A percentile compares a stretch with the other conserved stretches of the same genome.
Evolutionary conservation across 2,329 filamentous ascomycete species (phyloP).

Genomic region (Neopestalotiopsis rosae): DNA sequence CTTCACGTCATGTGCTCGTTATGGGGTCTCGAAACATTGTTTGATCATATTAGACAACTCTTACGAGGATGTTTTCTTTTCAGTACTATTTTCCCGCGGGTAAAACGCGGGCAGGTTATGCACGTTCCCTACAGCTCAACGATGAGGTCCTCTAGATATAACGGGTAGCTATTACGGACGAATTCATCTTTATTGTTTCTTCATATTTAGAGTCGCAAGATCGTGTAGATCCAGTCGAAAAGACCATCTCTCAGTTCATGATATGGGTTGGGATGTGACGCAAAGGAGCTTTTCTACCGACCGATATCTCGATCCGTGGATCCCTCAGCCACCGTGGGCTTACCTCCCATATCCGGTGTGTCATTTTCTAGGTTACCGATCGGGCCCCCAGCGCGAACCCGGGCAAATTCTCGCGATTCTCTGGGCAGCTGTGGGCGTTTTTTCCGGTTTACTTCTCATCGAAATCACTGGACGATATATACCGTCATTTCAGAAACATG

Average conservation of each 20-base stretch:
- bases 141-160: not conserved
- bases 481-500: conserved; percentile 55
- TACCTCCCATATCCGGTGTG: conserved; percentile 69
- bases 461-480: conserved; percentile 61
- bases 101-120: not conserved
- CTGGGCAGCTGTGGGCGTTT: conserved; percentile 71
- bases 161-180: not conserved
- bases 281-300: conserved; percentile 76
- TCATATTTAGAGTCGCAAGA: not conserved
- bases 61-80: not conserved
- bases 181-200: not conserved
- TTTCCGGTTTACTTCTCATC: conserved; percentile 65
- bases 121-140: not conserved
- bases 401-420: conserved; percentile 65
- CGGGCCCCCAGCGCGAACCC: conserved; percentile 39
- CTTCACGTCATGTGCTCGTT: not conserved
- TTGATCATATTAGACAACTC: not conserved
- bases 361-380: conserved; percentile 71
- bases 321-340: conserved; percentile 70
- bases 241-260: no score
- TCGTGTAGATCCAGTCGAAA: not conserved
- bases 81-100: not conserved
- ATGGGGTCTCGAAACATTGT: not conserved
- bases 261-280: conserved; percentile 12
- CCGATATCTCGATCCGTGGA: conserved; percentile 70